Base-by-base conservation (phyloP, 805 yeast genomes). In the Kuraishia hungarica region DNA sequence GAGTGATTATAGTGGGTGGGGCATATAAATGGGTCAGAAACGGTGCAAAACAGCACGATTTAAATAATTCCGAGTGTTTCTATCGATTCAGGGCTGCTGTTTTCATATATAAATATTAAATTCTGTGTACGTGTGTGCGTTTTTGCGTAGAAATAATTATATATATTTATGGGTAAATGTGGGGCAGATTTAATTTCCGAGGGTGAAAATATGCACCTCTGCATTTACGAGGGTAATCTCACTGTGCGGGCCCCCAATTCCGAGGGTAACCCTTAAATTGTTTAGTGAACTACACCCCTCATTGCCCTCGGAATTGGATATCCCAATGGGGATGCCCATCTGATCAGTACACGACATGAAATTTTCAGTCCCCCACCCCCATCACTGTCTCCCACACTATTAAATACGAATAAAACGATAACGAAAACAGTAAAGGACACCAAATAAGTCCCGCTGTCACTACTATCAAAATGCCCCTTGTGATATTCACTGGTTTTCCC, bases 401-500 rank as follows among this genome's bases (percentile, higher is more conserved):
- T n/a, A n/a, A n/a, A n/a, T n/a, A n/a, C n/a, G n/a, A n/a, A n/a
- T n/a, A n/a, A n/a, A n/a, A n/a, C n/a, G n/a, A n/a, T n/a, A n/a
- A n/a, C n/a, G n/a, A n/a, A n/a, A n/a, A n/a, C n/a, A n/a, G n/a
- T 69, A 35, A 48, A 23, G 46, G 49, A 51, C 43, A 23, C 46
- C 51, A 29, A 6, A 46, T 39, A 47, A n/a, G n/a, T n/a, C n/a
- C n/a, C n/a, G n/a, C n/a, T n/a, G n/a, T n/a, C n/a, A n/a, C n/a
- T 17, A 19, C 50, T 20, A 19, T 19, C 22, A n/a, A 26, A 51
- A 26, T 93, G 99, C 98, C 98, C 1, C 73, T 93, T 29, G 76
- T 93, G 7, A 73, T 89, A 28, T 74, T 94, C 53, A 84, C 96
- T 0, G 99, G 99, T 0, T 83, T 77, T 53, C 98, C 99, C 2